phyloP scores from a whole-genome alignment of 768 basidiomycete species.

The Leccinellum luteum region DNA sequence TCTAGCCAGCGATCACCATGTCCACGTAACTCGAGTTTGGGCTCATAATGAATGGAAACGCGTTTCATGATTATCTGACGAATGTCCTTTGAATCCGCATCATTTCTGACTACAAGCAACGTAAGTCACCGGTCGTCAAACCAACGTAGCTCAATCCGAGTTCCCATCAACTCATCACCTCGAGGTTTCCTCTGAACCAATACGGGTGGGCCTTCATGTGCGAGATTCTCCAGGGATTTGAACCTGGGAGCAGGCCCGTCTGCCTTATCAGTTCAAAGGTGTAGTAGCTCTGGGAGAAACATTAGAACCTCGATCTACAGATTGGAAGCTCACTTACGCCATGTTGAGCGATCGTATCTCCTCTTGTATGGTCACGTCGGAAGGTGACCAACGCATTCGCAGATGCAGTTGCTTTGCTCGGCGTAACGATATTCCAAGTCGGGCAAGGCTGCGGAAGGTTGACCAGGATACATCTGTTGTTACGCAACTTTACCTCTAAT shows the following conservation, averaged over 20 bases:
- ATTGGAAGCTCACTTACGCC: conserved; percentile 16
- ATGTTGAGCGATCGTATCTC: conserved; percentile 21
- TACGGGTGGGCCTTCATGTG: conserved; percentile 27
- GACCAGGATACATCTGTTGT: conserved; percentile 24
- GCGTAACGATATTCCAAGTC: conserved; percentile 20
- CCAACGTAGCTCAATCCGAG: background rate
- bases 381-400: conserved; percentile 24
- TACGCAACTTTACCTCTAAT: background rate
- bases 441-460: conserved; percentile 26
- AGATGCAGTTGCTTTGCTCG: conserved; percentile 20
- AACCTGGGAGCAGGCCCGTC: conserved; percentile 6
- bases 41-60: background rate
- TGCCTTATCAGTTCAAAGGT: conserved; percentile 25
- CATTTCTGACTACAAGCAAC: background rate
- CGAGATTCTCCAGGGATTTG: conserved; percentile 26
- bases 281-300: conserved; percentile 18
- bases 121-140: background rate
- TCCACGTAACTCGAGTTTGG: background rate
- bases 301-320: background rate
- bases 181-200: conserved; percentile 28
- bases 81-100: background rate
- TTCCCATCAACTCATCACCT: conserved; percentile 19
- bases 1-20: background rate
- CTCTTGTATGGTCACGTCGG: conserved; percentile 24
- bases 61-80: background rate